phyloP scores from a whole-genome alignment of 371 early-diverging fungal species.

The Rhizopus arrhizus region DNA sequence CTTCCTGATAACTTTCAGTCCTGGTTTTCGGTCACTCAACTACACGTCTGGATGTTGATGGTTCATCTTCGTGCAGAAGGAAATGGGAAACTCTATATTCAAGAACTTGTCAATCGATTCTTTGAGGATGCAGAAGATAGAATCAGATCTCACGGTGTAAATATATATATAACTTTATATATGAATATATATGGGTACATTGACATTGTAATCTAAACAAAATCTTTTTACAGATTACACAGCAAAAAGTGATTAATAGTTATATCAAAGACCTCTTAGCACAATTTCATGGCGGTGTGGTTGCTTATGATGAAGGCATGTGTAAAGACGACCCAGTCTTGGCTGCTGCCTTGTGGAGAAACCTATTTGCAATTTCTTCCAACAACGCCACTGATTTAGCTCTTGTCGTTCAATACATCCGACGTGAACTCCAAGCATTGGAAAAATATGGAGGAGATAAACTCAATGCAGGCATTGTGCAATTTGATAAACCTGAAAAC shows the following conservation, averaged over 20 bases:
- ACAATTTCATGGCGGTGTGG: conserved; percentile 85
- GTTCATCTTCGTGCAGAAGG: conserved; percentile 77
- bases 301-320: conserved; percentile 95
- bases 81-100: conserved; percentile 77
- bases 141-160: conserved; percentile 69
- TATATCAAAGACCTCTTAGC: conserved; percentile 81
- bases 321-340: conserved; percentile 87
- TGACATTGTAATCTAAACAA: neutral
- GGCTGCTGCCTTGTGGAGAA: conserved; percentile 93
- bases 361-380: conserved; percentile 65
- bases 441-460: conserved; percentile 56
- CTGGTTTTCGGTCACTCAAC: conserved; percentile 89
- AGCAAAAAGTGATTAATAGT: conserved; percentile 70
- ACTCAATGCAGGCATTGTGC: conserved; percentile 46
- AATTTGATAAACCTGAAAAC: conserved; percentile 41
- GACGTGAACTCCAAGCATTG: conserved; percentile 63
- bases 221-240: conserved; percentile 54
- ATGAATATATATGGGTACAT: conserved; percentile 1
- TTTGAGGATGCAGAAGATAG: conserved; percentile 87
- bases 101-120: conserved; percentile 86
- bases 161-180: conserved; percentile 1
- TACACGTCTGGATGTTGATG: conserved; percentile 95
- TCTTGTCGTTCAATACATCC: conserved; percentile 63
- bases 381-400: conserved; percentile 64
- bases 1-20: conserved; percentile 91